A percentile compares a stretch with the other conserved stretches of the same genome.
These are phyloP conservation scores for Aspergillus proliferans DNA, from an alignment of 2,329 filamentous ascomycete genomes.

Conservation along the genomic window DNA sequence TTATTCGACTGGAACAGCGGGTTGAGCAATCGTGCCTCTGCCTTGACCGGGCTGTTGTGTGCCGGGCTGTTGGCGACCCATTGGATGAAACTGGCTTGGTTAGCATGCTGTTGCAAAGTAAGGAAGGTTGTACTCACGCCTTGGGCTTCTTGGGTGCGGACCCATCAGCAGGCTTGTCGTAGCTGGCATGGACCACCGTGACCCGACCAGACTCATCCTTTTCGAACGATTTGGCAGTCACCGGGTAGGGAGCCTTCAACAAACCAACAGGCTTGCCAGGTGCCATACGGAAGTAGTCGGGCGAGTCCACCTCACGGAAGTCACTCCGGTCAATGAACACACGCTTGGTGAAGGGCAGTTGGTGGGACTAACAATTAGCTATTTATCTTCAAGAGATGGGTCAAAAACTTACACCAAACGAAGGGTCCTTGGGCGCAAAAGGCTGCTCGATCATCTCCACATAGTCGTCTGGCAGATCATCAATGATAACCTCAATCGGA, in stretches of 20 bases:
- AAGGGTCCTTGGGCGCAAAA: slow-evolving; percentile 71
- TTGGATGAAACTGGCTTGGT: slow-evolving; percentile 58
- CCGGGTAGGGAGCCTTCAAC: slow-evolving; percentile 62
- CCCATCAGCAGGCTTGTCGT: slow-evolving; percentile 61
- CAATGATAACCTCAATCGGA: slow-evolving; percentile 74
- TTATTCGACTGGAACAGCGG: slow-evolving; percentile 81
- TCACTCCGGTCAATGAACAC: slow-evolving; percentile 80
- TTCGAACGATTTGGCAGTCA: slow-evolving; percentile 61
- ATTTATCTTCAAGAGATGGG: not conserved
- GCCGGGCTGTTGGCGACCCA: slow-evolving; percentile 72
- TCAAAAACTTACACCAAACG: slow-evolving; percentile 30
- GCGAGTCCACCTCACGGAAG: slow-evolving; percentile 66
- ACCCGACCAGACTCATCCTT: slow-evolving; percentile 62
- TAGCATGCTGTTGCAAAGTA: not conserved
- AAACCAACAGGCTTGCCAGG: slow-evolving; percentile 69
- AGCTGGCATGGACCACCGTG: slow-evolving; percentile 59
- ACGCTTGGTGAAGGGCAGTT: slow-evolving; percentile 62
- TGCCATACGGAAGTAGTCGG: slow-evolving; percentile 71
- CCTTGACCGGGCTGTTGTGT: slow-evolving; percentile 54
- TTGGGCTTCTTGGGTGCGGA: slow-evolving; percentile 61
- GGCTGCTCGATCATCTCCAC: slow-evolving; percentile 61
- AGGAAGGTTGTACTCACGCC: slow-evolving; percentile 46
- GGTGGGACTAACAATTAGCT: slow-evolving; percentile 35
- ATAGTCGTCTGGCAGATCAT: slow-evolving; percentile 66
- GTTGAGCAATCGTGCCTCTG: slow-evolving; percentile 73